phyloP scores from a whole-genome alignment of 2,329 filamentous ascomycete species.

The Laburnicola sp. region DNA sequence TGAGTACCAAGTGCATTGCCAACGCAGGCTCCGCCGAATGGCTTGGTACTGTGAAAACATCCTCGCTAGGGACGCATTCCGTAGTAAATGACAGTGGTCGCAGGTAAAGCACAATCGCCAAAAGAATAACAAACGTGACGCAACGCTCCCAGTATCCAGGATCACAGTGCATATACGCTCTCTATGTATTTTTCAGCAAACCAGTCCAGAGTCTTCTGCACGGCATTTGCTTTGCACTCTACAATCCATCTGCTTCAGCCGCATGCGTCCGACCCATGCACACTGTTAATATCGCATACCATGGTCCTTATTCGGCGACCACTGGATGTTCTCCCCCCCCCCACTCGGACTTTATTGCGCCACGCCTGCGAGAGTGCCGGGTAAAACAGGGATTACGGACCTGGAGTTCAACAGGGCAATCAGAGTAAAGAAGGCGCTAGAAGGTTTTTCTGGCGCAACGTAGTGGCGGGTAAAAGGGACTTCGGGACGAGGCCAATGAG shows the following conservation, averaged over 20 bases:
- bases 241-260: slow-evolving; percentile 4
- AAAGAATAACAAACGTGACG: neutral
- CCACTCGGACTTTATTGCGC: slow-evolving; percentile 12
- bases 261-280: slow-evolving; percentile 7
- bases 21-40: too few relatives aligned
- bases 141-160: neutral
- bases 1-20: too few relatives aligned
- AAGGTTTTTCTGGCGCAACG: neutral
- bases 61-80: neutral
- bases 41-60: too few relatives aligned
- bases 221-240: slow-evolving; percentile 7
- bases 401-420: neutral
- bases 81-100: neutral
- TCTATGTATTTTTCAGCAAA: slow-evolving; percentile 29
- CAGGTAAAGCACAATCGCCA: neutral
- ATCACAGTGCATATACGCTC: neutral
- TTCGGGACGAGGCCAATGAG: slow-evolving; percentile 2
- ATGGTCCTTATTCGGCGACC: slow-evolving; percentile 4
- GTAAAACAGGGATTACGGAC: slow-evolving; percentile 6
- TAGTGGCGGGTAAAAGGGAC: slow-evolving; percentile 5
- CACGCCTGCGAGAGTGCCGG: slow-evolving; percentile 11
- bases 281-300: neutral
- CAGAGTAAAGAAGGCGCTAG: neutral
- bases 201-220: slow-evolving; percentile 14
- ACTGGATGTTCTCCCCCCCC: slow-evolving; percentile 3